Conservation (phyloP, 2,329 filamentous ascomycete genomes). For the Colletotrichum agaves region DNA sequence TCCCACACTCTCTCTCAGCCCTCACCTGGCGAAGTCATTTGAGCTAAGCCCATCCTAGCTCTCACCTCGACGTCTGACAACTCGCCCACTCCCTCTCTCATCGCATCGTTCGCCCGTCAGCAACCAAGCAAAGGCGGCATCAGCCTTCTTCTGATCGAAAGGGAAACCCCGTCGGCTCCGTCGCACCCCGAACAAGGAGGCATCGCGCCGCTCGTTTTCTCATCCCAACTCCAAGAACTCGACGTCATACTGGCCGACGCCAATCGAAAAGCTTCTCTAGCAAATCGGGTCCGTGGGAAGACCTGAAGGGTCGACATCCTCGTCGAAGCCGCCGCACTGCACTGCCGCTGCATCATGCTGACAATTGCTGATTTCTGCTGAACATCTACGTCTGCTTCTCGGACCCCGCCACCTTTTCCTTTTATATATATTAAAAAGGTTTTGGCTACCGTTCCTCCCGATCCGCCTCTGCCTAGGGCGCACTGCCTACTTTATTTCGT, state of each 20-base stretch:
- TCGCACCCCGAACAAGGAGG: slow-evolving; percentile 15
- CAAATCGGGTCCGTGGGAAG: slow-evolving; percentile 26
- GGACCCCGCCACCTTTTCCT: no score
- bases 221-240: background rate
- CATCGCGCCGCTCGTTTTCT: slow-evolving; percentile 1
- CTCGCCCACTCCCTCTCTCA: slow-evolving; percentile 1
- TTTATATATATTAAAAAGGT: background rate
- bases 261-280: slow-evolving; percentile 31
- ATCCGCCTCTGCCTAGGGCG: background rate
- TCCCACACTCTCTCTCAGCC: background rate
- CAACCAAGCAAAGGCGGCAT: slow-evolving; percentile 22
- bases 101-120: slow-evolving; percentile 17
- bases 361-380: slow-evolving; percentile 3
- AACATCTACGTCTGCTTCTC: slow-evolving; percentile 9
- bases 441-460: background rate
- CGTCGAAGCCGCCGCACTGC: slow-evolving; percentile 15
- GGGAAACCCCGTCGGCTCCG: slow-evolving; percentile 6
- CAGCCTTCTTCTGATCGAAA: background rate
- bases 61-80: slow-evolving; percentile 1
- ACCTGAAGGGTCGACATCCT: slow-evolving; percentile 19
- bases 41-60: slow-evolving; percentile 13
- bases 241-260: slow-evolving; percentile 32
- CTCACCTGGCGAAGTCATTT: slow-evolving; percentile 1
- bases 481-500: slow-evolving; percentile 9
- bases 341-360: slow-evolving; percentile 20